Evolutionary conservation across 352 stramenopile species (phyloP).

Genomic region (Pythium apleroticum): DNA sequence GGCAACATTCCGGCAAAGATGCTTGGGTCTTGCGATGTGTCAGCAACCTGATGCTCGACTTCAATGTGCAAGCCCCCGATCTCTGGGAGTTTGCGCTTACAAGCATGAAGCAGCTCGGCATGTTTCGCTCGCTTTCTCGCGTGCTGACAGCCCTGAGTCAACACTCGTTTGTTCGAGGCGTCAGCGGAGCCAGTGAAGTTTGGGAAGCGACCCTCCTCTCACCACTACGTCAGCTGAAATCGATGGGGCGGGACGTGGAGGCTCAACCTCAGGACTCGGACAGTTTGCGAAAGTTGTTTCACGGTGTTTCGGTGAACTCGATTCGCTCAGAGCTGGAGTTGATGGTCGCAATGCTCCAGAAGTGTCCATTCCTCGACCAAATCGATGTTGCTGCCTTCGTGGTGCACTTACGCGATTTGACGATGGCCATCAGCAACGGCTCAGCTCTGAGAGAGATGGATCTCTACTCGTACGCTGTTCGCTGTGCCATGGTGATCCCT

Average conservation of each 20-base stretch:
- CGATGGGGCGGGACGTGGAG: background rate
- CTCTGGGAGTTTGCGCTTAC: constrained; percentile 35
- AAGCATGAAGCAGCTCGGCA: constrained; percentile 28
- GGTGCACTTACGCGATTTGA: constrained; percentile 28
- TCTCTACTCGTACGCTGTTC: constrained; percentile 28
- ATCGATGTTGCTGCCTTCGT: constrained; percentile 42
- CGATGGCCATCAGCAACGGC: background rate
- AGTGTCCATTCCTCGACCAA: constrained; percentile 43
- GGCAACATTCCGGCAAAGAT: constrained; percentile 26
- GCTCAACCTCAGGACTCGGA: background rate
- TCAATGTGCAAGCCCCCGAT: constrained; percentile 32
- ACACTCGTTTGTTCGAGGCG: constrained; percentile 26
- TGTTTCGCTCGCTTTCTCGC: constrained; percentile 34
- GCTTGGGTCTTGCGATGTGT: constrained; percentile 26
- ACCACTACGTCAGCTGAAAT: constrained; percentile 29
- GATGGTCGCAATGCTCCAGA: constrained; percentile 38
- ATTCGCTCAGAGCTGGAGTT: constrained; percentile 27
- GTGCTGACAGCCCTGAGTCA: constrained; percentile 29
- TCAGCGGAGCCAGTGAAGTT: constrained; percentile 18
- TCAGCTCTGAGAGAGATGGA: constrained; percentile 20
- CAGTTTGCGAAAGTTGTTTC: background rate
- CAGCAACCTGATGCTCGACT: constrained; percentile 38
- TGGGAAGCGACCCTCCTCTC: constrained; percentile 33
- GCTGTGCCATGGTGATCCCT: constrained; percentile 32
- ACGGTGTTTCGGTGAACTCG: constrained; percentile 7